Evolutionary conservation across 2,329 filamentous ascomycete species (phyloP), one percentile per base, ranked within the genome.

Genomic region (Emmonsiellopsis sp.): DNA sequence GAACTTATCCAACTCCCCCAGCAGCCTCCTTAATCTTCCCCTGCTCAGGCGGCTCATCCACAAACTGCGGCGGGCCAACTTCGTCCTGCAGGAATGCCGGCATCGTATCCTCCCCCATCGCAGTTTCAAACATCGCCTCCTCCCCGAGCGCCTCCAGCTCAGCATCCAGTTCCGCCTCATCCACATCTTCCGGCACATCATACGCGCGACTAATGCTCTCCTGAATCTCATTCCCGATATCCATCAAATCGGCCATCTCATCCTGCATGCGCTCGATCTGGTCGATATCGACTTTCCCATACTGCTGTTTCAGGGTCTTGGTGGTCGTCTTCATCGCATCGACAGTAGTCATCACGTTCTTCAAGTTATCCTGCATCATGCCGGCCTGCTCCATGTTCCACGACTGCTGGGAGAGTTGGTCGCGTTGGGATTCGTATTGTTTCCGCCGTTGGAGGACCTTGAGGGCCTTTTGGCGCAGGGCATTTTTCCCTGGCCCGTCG

Each of bases 381-480:
- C 87, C 87, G 2, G 92, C 91, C 73, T 96, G 91, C 74, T 97
- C 91, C 91, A 98, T 96, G 74, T 97, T 97, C 91, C 91, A 97
- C 21, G 88, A 88, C 74, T 98, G 93, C 60, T 86, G 81, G 73
- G 95, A 87, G 52, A 97, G 83, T 73, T 97, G 91, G 65, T 96
- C 90, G 60, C 92, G 88, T 72, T 96, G 90, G 3, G 82, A 79
- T 73, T 98, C 93, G 82, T 95, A 95, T 72, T 91, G 86, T 69
- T 95, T 95, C 62, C 92, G 86, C 55, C 90, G 87, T 74, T 95
- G 89, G 2, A 97, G 84, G 9, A 97, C 84, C 65, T 95, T 95
- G 63, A 95, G 85, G 2, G 92, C 92, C 67, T 96, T 96, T 65
- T 94, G 85, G 68, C 93, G 94, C 63, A 98, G 83, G 33, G 92